Evolutionary conservation across 345 rosid genomes (phyloP).

Genomic region (thale cress (Arabidopsis thaliana)): DNA sequence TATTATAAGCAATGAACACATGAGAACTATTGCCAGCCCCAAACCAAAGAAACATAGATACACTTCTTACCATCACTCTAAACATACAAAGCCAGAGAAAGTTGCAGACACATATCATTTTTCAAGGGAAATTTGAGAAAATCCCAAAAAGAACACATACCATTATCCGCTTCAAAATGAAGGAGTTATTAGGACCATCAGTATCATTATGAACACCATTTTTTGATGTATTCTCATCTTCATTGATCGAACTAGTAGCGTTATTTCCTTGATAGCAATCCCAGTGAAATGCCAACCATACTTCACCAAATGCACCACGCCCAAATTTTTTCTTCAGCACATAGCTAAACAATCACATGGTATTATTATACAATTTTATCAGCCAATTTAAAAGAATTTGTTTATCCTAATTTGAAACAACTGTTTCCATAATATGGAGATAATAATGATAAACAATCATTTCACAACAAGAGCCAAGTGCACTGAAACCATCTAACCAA

Average conservation of each 20-base stretch:
- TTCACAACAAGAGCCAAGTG: no score
- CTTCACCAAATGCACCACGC: conserved; percentile 95
- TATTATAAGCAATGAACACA: conserved; percentile 15
- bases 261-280: conserved; percentile 62
- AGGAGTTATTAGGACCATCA: conserved; percentile 56
- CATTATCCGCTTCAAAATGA: conserved; percentile 93
- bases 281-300: conserved; percentile 93
- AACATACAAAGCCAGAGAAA: conserved; percentile 29
- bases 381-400: conserved; percentile 1
- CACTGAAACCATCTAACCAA: conserved; percentile 20
- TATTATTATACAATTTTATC: conserved; percentile 26
- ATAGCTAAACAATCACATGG: conserved; percentile 59
- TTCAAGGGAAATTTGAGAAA: conserved; percentile 1
- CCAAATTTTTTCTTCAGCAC: conserved; percentile 84
- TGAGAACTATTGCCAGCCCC: conserved; percentile 22
- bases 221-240: conserved; percentile 49
- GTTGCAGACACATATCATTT: conserved; percentile 22
- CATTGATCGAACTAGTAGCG: conserved; percentile 52
- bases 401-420: neutral
- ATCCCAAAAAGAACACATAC: conserved; percentile 47
- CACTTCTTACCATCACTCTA: conserved; percentile 28
- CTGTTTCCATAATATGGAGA: conserved; percentile 13
- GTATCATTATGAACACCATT: conserved; percentile 34
- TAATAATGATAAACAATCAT: neutral
- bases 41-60: conserved; percentile 22